Conservation (phyloP, 2,329 filamentous ascomycete species). For the Alternaria sp. region DNA sequence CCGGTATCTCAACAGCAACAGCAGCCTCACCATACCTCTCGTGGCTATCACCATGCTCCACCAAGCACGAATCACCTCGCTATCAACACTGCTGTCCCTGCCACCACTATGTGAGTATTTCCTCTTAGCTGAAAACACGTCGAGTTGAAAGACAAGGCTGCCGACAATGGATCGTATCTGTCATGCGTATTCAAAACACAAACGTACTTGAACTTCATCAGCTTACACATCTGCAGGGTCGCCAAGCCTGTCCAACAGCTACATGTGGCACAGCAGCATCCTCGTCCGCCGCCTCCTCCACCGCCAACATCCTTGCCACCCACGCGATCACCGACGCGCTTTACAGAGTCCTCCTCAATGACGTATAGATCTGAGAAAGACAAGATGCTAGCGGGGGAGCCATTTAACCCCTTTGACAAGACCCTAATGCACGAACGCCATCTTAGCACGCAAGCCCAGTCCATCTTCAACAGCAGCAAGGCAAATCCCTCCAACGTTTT, state of each 20-base stretch:
- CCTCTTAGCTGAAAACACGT: neutral
- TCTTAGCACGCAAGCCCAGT: constrained; percentile 81
- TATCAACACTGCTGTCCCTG: constrained; percentile 25
- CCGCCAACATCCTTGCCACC: constrained; percentile 29
- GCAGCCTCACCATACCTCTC: constrained; percentile 42
- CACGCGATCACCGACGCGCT: constrained; percentile 36
- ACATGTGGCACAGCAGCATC: constrained; percentile 34
- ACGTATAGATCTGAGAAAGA: constrained; percentile 76
- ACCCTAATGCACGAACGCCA: constrained; percentile 86
- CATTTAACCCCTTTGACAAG: constrained; percentile 81
- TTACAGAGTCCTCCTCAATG: constrained; percentile 36
- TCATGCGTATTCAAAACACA: neutral
- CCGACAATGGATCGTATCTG: neutral
- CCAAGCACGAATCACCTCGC: constrained; percentile 41
- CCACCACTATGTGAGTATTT: constrained; percentile 21
- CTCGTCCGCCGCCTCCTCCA: constrained; percentile 30
- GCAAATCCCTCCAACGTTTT: constrained; percentile 76
- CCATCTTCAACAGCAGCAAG: constrained; percentile 86
- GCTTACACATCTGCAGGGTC: constrained; percentile 10
- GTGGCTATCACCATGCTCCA: constrained; percentile 43
- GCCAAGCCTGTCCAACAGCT: constrained; percentile 54
- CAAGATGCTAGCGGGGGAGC: constrained; percentile 83
- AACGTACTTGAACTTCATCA: neutral
- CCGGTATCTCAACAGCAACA: constrained; percentile 26
- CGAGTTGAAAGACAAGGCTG: neutral